Percentiles rank a stretch among this genome's conserved stretches.
Evolutionary conservation across 768 basidiomycete species (phyloP).

Genomic region (Tylopilus felleus): DNA sequence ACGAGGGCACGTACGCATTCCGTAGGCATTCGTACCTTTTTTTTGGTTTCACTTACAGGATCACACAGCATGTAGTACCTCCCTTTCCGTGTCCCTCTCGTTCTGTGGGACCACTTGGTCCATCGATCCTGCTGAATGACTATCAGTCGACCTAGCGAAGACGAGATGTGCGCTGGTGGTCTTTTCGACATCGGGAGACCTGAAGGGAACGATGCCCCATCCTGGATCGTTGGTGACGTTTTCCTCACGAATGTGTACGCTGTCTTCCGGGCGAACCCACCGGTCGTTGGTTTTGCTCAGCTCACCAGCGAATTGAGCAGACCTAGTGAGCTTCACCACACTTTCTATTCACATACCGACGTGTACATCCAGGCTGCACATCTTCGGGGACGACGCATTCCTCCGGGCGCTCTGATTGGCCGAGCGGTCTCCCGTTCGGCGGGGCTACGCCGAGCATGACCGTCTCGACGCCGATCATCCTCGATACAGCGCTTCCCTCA

Average conservation of each 20-base stretch:
- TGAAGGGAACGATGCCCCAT: slow-evolving; percentile 39
- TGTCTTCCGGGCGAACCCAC: slow-evolving; percentile 26
- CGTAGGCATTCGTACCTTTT: slow-evolving; percentile 45
- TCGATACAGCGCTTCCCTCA: slow-evolving; percentile 11
- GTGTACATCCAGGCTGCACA: background rate
- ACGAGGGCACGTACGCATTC: slow-evolving; percentile 75
- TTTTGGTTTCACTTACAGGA: slow-evolving; percentile 1
- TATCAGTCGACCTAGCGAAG: slow-evolving; percentile 47
- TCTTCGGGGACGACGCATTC: background rate
- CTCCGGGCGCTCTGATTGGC: too few relatives aligned
- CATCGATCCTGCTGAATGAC: slow-evolving; percentile 79
- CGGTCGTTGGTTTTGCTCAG: slow-evolving; percentile 29
- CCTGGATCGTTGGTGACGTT: slow-evolving; percentile 69
- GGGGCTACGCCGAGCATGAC: slow-evolving; percentile 1
- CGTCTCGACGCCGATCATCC: slow-evolving; percentile 13
- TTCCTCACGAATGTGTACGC: slow-evolving; percentile 49
- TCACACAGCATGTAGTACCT: slow-evolving; percentile 62
- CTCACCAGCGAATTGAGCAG: slow-evolving; percentile 22
- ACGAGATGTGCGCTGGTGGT: slow-evolving; percentile 52
- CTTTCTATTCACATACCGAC: background rate
- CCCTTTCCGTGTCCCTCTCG: slow-evolving; percentile 55
- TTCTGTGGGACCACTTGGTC: slow-evolving; percentile 81
- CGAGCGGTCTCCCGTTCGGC: background rate
- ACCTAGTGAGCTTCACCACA: background rate
- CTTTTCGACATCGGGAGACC: slow-evolving; percentile 68